A percentile compares a stretch with the other conserved stretches of the same genome.
These are phyloP conservation scores for Psilocybe azurescens DNA, from an alignment of 768 basidiomycete species.

Conservation along the genomic window DNA sequence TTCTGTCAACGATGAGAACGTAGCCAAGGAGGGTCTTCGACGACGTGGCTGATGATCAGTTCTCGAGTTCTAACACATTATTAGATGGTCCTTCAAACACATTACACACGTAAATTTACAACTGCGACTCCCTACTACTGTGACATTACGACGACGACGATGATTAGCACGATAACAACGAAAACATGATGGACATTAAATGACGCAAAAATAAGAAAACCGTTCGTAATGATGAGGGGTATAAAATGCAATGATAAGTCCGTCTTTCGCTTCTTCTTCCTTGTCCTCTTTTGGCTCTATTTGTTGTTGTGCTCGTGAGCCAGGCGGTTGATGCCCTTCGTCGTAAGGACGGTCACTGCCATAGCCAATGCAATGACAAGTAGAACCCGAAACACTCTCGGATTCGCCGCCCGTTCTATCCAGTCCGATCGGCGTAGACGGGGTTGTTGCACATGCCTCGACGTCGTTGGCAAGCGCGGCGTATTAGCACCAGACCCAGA, in stretches of 20 bases:
- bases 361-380: background rate
- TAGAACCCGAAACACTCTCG: background rate
- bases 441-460: background rate
- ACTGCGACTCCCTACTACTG: too few species aligned
- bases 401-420: background rate
- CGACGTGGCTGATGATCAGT: too few species aligned
- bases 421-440: constrained; percentile 8
- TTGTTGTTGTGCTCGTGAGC: background rate
- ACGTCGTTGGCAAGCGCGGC: background rate
- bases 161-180: too few species aligned
- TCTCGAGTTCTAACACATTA: too few species aligned
- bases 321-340: background rate
- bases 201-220: background rate
- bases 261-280: background rate
- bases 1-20: background rate
- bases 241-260: background rate
- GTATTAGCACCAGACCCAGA: background rate
- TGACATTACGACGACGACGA: too few species aligned
- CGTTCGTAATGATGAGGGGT: background rate
- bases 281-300: background rate
- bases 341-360: background rate
- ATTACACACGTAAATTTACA: too few species aligned
- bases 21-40: background rate
- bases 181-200: background rate
- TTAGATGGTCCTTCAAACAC: too few species aligned